Evolutionary conservation across 371 early-diverging fungal genomes (phyloP), one percentile per base, ranked within the genome.

Genomic region (Rhizopus arrhizus): DNA sequence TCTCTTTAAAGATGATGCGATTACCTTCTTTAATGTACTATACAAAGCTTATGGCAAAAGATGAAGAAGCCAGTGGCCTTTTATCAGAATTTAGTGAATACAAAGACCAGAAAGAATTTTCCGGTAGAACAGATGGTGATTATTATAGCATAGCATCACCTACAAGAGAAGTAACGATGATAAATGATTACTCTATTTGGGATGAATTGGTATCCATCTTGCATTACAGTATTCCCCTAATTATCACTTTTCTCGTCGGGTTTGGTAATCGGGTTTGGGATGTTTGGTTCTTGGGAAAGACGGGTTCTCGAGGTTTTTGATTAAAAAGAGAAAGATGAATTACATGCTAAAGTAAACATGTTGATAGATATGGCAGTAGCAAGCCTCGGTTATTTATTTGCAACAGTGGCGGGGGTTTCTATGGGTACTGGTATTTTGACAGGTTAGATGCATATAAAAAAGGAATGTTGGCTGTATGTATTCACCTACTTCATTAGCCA

Each of bases 341-440:
- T 11, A 8, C 40, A 38, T 38, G 11, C 40, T 38, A 11, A 22
- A 2, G 22, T 22, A 22, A 4, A 43, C 9, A 3, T 29, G 22
- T 10, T 48, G 2, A 29, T 31, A 74, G 74, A 70, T 29, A 67
- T 77, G 70, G 78, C 78, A 8, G 69, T 68, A 12, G 69, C 57
- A 16, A 69, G 75, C 56, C 67, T 77, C 13, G 72, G 67, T 8
- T 53, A 55, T 43, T 59, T 77, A 15, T 77, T 59, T 63, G 57
- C 59, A 4, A 77, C 70, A 4, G 65, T 77, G 1, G 60, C 59
- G 35, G 75, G 78, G 12, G 28, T 77, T 16, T 70, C 78, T 28
- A 49, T 77, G 16, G 78, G 78, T 16, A 56, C 45, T 35, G 78
- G 78, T 9, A 52, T 78, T 47, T 56, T 75, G 43, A 75, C 78